Conservation (phyloP, 192 early-diverging fungal genomes). For the Coemansia sp. region DNA sequence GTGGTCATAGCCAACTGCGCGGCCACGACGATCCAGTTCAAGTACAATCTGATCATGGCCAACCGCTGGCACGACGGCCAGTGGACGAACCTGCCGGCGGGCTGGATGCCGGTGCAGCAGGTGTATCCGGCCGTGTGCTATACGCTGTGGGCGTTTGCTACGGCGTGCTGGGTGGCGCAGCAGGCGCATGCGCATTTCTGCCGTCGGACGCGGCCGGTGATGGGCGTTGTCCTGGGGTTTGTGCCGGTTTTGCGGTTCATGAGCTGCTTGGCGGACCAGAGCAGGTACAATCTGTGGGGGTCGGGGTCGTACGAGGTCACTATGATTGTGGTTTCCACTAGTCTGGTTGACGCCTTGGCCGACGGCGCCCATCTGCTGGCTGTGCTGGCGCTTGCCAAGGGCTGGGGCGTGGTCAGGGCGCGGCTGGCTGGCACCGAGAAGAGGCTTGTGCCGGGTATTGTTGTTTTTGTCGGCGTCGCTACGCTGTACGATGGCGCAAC, state of each 20-base stretch:
- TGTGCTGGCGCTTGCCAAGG: conserved; percentile 41
- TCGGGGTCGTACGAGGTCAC: conserved; percentile 40
- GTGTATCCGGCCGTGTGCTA: conserved; percentile 32
- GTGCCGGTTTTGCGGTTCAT: conserved; percentile 41
- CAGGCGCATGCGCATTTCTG: conserved; percentile 9
- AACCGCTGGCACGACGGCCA: conserved; percentile 42
- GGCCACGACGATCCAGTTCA: conserved; percentile 50
- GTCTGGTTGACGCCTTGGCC: conserved; percentile 43
- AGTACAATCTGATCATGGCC: conserved; percentile 52
- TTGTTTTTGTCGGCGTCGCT: conserved; percentile 31
- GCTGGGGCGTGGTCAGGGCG: conserved; percentile 45
- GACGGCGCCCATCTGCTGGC: conserved; percentile 33
- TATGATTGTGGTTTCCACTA: conserved; percentile 40
- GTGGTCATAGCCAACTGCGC: conserved; percentile 52
- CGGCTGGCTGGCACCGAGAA: conserved; percentile 42
- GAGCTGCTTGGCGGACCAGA: conserved; percentile 45
- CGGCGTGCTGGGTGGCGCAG: conserved; percentile 16
- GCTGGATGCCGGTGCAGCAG: conserved; percentile 48
- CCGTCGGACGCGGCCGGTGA: conserved; percentile 8
- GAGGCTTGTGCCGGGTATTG: conserved; percentile 36
- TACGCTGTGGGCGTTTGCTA: conserved; percentile 31
- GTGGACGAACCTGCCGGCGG: conserved; percentile 47
- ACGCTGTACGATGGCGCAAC: conserved; percentile 47
- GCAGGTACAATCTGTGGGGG: conserved; percentile 31
- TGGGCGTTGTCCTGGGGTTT: conserved; percentile 18